A percentile compares a stretch with the other conserved stretches of the same genome.
Conservation (phyloP, 805 yeast genomes). For the Cyberlindnera meyerae region DNA sequence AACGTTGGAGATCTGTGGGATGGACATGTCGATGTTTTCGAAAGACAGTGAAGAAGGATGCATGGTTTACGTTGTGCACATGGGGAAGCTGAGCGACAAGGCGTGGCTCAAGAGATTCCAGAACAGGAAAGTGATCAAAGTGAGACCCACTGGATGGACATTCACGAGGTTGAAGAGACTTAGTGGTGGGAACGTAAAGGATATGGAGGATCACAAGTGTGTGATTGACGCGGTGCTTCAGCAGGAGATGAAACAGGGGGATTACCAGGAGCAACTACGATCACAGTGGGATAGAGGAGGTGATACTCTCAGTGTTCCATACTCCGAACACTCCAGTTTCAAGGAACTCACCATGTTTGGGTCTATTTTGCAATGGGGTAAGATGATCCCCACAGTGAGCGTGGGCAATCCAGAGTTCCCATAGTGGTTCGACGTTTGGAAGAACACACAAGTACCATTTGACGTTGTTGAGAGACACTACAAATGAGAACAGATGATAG, state of each 20-base stretch:
- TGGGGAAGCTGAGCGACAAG: constrained; percentile 46
- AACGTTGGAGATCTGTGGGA: constrained; percentile 8
- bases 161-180: constrained; percentile 31
- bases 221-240: neutral
- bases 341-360: constrained; percentile 71
- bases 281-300: constrained; percentile 10
- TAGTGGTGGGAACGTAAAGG: too few relatives aligned
- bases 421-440: constrained; percentile 21
- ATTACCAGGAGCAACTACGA: constrained; percentile 7
- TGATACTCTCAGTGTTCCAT: constrained; percentile 55
- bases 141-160: constrained; percentile 92
- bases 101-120: constrained; percentile 25
- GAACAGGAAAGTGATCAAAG: constrained; percentile 47
- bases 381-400: constrained; percentile 79
- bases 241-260: constrained; percentile 1
- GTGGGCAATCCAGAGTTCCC: constrained; percentile 25
- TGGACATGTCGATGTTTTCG: constrained; percentile 12
- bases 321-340: constrained; percentile 91
- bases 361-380: constrained; percentile 41
- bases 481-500: neutral
- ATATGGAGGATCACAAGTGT: too few relatives aligned
- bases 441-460: constrained; percentile 5
- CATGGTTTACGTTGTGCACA: constrained; percentile 69
- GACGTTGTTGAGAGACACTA: constrained; percentile 9
- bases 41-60: constrained; percentile 13